Evolutionary conservation across 2,329 filamentous ascomycete species (phyloP).

Genomic region (Pseudogymnoascus sp.): DNA sequence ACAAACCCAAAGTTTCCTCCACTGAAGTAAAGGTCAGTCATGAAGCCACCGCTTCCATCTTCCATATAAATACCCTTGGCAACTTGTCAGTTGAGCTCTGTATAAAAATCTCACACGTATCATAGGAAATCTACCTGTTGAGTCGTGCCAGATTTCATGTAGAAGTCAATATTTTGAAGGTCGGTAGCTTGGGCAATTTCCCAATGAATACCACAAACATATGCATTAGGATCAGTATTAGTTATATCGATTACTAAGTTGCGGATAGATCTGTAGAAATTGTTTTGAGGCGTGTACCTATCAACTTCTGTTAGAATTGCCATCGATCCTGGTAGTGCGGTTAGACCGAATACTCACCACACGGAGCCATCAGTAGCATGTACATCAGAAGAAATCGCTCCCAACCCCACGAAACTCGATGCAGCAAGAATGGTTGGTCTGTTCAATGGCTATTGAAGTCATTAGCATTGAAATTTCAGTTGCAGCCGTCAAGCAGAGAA

Average conservation of each 20-base stretch:
- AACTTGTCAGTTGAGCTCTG: no score
- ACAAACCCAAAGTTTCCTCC: background rate
- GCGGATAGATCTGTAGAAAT: constrained; percentile 37
- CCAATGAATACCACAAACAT: constrained; percentile 42
- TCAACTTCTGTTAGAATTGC: background rate
- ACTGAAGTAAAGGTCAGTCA: constrained; percentile 61
- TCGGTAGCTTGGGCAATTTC: constrained; percentile 48
- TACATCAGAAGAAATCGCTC: background rate
- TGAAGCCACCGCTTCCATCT: constrained; percentile 72
- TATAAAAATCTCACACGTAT: no score
- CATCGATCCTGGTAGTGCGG: no score
- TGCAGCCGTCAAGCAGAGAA: no score
- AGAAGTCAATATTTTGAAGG: constrained; percentile 50
- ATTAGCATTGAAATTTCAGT: no score
- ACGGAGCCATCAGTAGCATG: background rate
- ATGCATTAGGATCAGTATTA: constrained; percentile 16
- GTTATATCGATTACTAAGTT: constrained; percentile 57
- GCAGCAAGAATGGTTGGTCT: background rate
- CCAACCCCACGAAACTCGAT: background rate
- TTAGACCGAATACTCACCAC: no score
- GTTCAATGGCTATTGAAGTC: no score
- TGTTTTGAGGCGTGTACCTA: background rate
- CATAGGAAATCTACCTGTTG: constrained; percentile 36
- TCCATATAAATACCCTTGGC: constrained; percentile 59
- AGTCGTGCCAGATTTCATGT: constrained; percentile 54